Evolutionary conservation across 2,329 filamentous ascomycete species (phyloP), one percentile per base, ranked within the genome.

Genomic region (Arthrocladium fulminans): DNA sequence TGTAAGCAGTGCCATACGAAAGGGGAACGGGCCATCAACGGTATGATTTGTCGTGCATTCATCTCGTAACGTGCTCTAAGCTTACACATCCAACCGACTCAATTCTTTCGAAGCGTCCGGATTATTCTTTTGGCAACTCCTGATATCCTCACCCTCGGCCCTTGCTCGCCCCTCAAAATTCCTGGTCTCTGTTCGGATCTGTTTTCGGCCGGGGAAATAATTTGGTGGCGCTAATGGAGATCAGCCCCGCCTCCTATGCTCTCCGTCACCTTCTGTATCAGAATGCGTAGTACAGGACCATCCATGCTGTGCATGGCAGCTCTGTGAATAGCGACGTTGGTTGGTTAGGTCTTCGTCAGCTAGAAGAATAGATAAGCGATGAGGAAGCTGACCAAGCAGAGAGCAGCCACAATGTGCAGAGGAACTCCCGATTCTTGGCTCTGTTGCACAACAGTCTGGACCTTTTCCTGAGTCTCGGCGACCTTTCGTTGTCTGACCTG

Each of bases 351-450:
- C 7, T 15, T 12, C 19, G 13, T 6, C 20, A 15, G n/a, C 43
- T 46, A 98, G 69, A 98, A 98, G 74, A 98, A 88, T 67, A 97
- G 80, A 70, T 96, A 98, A 48, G 88, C 92, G 59, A 97, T 77
- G 63, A 98, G 69, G 72, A 98, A 98, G 73, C 87, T 89, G 55
- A 94, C 60, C 60, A 98, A 73, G 65, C 89, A 96, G 37, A 98
- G 72, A 19, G 80, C 73, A 19, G 92, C 90, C 38, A 86, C 86
- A 54, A 90, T 79, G 65, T 90, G 84, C 43, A 98, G 80, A 0
- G 92, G 83, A 2, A 98, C 90, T 19, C 92, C 90, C 17, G 61
- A 47, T 59, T 88, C 81, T 17, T 71, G 66, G 35, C 70, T 57
- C 68, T 81, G 65, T 66, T 77, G 67, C 47, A 68, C 65, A 38